Evolutionary conservation across 345 rosid genomes (phyloP).

Genomic region (Salix brachista): DNA sequence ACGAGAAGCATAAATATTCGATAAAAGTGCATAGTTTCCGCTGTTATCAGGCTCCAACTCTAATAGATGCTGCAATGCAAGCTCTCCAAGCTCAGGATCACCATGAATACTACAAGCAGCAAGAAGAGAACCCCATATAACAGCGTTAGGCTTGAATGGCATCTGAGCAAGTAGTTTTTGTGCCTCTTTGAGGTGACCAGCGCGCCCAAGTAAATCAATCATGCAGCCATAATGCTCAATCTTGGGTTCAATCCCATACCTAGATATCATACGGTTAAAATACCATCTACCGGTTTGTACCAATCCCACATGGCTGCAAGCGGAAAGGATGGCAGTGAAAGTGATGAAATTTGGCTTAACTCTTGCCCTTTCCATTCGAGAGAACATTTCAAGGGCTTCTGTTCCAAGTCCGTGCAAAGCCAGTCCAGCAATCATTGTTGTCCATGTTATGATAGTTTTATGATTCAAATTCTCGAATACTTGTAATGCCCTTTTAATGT

Average conservation of each 20-base stretch:
- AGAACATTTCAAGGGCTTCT: slow-evolving; percentile 63
- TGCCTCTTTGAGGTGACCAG: slow-evolving; percentile 60
- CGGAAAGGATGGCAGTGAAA: slow-evolving; percentile 67
- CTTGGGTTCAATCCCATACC: slow-evolving; percentile 41
- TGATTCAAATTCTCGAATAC: slow-evolving; percentile 43
- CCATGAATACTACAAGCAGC: slow-evolving; percentile 59
- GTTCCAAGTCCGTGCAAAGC: slow-evolving; percentile 63
- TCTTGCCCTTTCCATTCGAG: slow-evolving; percentile 46
- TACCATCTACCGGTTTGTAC: slow-evolving; percentile 44
- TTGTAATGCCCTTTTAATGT: slow-evolving; percentile 47
- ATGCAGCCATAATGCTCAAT: slow-evolving; percentile 76
- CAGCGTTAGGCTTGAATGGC: slow-evolving; percentile 68
- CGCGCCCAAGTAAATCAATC: slow-evolving; percentile 66
- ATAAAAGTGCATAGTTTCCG: slow-evolving; percentile 69
- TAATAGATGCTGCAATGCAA: slow-evolving; percentile 47
- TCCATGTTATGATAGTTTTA: slow-evolving; percentile 64
- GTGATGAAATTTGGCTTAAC: slow-evolving; percentile 62
- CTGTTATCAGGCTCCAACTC: slow-evolving; percentile 68
- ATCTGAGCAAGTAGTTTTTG: slow-evolving; percentile 37
- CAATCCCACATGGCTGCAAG: slow-evolving; percentile 68
- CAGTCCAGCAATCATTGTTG: slow-evolving; percentile 59
- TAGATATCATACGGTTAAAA: slow-evolving; percentile 43
- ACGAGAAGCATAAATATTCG: slow-evolving; percentile 44
- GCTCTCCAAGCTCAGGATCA: slow-evolving; percentile 52
- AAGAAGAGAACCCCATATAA: slow-evolving; percentile 82